Conservation (phyloP, 2,329 filamentous ascomycete genomes). For the Cladosporium sp. region DNA sequence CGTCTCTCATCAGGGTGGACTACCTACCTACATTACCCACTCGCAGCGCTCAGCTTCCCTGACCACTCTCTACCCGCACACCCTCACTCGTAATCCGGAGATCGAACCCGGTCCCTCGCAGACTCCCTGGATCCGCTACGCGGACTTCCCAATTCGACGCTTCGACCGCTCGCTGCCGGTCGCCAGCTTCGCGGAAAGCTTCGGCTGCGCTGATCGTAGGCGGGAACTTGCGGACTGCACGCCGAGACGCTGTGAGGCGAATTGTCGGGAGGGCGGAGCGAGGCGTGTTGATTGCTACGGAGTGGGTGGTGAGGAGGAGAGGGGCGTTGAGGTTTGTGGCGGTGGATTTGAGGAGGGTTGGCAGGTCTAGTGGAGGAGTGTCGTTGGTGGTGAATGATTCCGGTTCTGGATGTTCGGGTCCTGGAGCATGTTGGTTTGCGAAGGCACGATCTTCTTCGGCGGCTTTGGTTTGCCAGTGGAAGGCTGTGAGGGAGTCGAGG, state of each 20-base stretch:
- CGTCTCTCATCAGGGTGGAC: neutral
- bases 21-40: neutral
- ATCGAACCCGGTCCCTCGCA: constrained; percentile 29
- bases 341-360: neutral
- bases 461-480: constrained; percentile 55
- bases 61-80: constrained; percentile 9
- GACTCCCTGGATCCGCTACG: constrained; percentile 25
- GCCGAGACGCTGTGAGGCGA: constrained; percentile 36
- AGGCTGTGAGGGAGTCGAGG: constrained; percentile 57
- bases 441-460: constrained; percentile 38
- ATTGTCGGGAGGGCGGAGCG: constrained; percentile 22
- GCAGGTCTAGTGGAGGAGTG: neutral
- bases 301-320: constrained; percentile 29
- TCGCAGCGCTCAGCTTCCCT: neutral
- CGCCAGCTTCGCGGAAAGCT: constrained; percentile 35
- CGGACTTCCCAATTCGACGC: constrained; percentile 10
- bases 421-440: constrained; percentile 1
- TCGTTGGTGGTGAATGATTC: neutral
- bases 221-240: constrained; percentile 40
- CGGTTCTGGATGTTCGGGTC: constrained; percentile 9
- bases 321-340: constrained; percentile 28
- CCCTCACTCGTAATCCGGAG: constrained; percentile 29
- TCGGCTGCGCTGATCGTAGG: constrained; percentile 41
- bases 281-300: constrained; percentile 15
- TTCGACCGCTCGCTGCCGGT: neutral